phyloP scores from a whole-genome alignment of 805 yeast genomes.

The Clavispora asparagi region DNA sequence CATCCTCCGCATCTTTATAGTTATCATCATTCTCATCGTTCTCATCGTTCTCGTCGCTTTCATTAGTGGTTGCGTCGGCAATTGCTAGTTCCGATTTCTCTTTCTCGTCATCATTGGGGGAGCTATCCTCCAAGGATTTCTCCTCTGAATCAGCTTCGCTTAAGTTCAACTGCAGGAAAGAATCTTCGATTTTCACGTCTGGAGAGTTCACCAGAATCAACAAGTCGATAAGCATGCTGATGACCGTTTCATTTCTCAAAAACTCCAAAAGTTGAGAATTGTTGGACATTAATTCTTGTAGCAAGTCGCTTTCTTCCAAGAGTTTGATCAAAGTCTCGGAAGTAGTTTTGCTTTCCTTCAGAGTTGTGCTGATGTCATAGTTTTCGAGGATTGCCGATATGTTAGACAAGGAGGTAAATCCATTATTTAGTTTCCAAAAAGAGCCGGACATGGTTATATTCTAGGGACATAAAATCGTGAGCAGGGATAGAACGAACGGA shows the following conservation, averaged over 20 bases:
- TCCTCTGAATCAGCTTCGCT: conserved; percentile 1
- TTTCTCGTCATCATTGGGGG: background rate
- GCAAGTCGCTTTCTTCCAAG: conserved; percentile 38
- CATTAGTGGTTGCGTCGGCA: background rate
- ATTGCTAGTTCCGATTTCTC: background rate
- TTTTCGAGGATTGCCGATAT: conserved; percentile 36
- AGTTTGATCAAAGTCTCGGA: conserved; percentile 28
- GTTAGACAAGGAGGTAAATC: conserved; percentile 39
- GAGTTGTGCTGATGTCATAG: conserved; percentile 18
- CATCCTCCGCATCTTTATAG: conserved; percentile 6
- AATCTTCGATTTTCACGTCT: conserved; percentile 13
- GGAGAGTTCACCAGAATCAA: conserved; percentile 23
- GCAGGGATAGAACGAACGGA: background rate
- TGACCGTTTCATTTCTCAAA: conserved; percentile 45
- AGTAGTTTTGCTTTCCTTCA: conserved; percentile 9
- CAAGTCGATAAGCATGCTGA: conserved; percentile 33
- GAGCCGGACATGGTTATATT: conserved; percentile 37
- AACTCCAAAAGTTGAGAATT: conserved; percentile 74
- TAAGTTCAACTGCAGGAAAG: conserved; percentile 11
- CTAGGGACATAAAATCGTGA: conserved; percentile 1
- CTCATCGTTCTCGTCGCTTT: conserved; percentile 1
- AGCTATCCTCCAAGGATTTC: background rate
- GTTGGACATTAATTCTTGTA: conserved; percentile 59
- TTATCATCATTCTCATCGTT: conserved; percentile 4
- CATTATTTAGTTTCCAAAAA: conserved; percentile 44